These are phyloP conservation scores for Mucor sp. DNA, from an alignment of 371 early-diverging fungal genomes.

Conservation along the genomic window DNA sequence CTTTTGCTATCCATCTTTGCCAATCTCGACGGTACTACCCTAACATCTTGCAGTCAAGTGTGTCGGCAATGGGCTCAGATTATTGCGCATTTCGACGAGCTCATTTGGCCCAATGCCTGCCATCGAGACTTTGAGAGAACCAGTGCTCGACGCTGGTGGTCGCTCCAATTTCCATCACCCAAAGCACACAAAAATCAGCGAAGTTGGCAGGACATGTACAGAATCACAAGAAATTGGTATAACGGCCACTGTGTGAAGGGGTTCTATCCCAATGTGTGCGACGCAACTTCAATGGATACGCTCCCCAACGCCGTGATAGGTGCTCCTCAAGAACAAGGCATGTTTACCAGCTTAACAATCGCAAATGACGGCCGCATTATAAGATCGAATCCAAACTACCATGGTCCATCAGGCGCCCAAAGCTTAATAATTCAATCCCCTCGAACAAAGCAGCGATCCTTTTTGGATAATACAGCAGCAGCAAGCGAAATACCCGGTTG, in stretches of 20 bases:
- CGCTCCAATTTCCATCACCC: conserved; percentile 35
- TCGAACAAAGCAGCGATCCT: conserved; percentile 17
- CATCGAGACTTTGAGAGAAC: conserved; percentile 27
- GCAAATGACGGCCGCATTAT: conserved; percentile 34
- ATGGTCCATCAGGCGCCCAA: conserved; percentile 17
- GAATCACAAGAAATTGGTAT: conserved; percentile 59
- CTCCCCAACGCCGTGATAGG: conserved; percentile 43
- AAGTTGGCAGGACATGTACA: conserved; percentile 58
- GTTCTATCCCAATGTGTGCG: conserved; percentile 36
- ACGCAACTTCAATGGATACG: neutral
- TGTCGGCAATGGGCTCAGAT: conserved; percentile 40
- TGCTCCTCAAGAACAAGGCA: conserved; percentile 53
- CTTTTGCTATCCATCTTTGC: conserved; percentile 40
- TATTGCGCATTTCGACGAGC: conserved; percentile 39
- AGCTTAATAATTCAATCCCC: conserved; percentile 38
- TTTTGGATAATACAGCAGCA: conserved; percentile 9
- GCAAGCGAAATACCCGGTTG: neutral
- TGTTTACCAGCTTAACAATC: conserved; percentile 46
- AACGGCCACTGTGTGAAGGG: conserved; percentile 39
- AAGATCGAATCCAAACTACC: conserved; percentile 61
- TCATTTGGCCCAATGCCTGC: conserved; percentile 40
- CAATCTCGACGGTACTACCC: conserved; percentile 37
- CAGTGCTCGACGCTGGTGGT: conserved; percentile 36
- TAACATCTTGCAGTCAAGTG: conserved; percentile 28
- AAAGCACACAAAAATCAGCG: neutral